Conservation (phyloP, 2,329 filamentous ascomycete genomes). For the Phoma sp. region DNA sequence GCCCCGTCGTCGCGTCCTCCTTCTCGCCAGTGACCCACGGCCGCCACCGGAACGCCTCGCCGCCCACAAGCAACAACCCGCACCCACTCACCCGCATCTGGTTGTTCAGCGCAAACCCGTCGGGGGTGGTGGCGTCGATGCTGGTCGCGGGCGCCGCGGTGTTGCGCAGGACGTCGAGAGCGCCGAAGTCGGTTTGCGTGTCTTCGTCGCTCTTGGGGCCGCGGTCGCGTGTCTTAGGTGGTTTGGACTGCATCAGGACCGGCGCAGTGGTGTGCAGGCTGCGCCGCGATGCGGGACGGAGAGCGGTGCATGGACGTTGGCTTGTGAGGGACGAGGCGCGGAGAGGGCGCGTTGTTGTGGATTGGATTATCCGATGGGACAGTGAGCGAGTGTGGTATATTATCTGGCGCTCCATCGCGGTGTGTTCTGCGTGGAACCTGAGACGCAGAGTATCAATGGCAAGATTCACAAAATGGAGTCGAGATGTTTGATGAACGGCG, state of each 20-base stretch:
- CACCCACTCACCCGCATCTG: slow-evolving; percentile 72
- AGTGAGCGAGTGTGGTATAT: slow-evolving; percentile 19
- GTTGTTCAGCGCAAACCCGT: slow-evolving; percentile 87
- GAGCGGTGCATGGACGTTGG: slow-evolving; percentile 6
- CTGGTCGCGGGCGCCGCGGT: slow-evolving; percentile 79
- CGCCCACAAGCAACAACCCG: slow-evolving; percentile 79
- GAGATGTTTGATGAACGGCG: slow-evolving; percentile 1
- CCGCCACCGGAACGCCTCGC: slow-evolving; percentile 87
- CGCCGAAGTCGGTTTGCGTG: slow-evolving; percentile 73
- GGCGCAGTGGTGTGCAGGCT: slow-evolving; percentile 29
- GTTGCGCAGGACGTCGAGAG: slow-evolving; percentile 78
- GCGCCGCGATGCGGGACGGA: slow-evolving; percentile 9
- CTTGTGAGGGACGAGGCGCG: neutral
- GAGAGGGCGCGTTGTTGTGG: slow-evolving; percentile 1
- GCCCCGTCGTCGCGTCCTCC: slow-evolving; percentile 32
- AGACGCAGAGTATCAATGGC: neutral
- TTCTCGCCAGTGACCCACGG: slow-evolving; percentile 69
- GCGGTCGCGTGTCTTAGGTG: slow-evolving; percentile 60
- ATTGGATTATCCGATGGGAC: slow-evolving; percentile 9
- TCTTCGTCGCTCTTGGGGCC: slow-evolving; percentile 66
- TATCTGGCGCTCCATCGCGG: slow-evolving; percentile 26
- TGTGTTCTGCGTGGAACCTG: neutral
- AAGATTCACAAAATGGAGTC: neutral
- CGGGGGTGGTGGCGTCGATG: slow-evolving; percentile 79
- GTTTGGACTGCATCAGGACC: slow-evolving; percentile 28